Percentiles rank a stretch among this genome's conserved stretches.
These are phyloP conservation scores for Nepenthes gracilis DNA, from an alignment of 148 eudicot species.

Conservation along the genomic window DNA sequence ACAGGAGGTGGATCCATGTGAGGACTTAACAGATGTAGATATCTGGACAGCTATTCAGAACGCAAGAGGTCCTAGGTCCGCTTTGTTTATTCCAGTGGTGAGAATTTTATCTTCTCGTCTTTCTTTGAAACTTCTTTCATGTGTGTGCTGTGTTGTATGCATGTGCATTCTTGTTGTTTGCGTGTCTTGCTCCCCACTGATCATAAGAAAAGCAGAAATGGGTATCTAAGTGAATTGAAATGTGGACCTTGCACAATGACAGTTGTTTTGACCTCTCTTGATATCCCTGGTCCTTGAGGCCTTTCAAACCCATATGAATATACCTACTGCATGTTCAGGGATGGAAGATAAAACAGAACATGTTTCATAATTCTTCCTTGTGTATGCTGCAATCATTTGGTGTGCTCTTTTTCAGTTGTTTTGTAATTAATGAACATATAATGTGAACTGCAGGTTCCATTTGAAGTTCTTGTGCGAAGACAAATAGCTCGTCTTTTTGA, in stretches of 20 bases:
- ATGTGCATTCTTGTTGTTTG: background rate
- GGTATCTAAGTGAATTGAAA: too few relatives aligned
- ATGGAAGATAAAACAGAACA: too few relatives aligned
- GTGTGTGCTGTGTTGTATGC: background rate
- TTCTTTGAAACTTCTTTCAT: too few relatives aligned
- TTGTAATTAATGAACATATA: background rate
- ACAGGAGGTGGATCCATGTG: slow-evolving; percentile 95
- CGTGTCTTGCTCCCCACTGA: background rate
- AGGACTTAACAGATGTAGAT: slow-evolving; percentile 84
- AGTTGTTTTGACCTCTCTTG: too few relatives aligned
- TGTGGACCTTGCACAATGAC: too few relatives aligned
- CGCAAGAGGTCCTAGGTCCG: slow-evolving; percentile 90
- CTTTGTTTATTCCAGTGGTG: slow-evolving; percentile 82
- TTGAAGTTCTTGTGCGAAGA: slow-evolving; percentile 56
- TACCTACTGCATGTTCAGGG: too few relatives aligned
- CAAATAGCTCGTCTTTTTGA: slow-evolving; percentile 87
- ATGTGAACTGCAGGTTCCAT: slow-evolving; percentile 24
- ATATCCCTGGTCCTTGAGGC: too few relatives aligned
- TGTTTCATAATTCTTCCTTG: too few relatives aligned
- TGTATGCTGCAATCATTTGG: background rate
- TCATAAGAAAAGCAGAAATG: too few relatives aligned
- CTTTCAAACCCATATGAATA: too few relatives aligned
- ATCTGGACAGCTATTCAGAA: slow-evolving; percentile 89
- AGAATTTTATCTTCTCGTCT: slow-evolving; percentile 1
- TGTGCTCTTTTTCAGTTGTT: background rate